Base-by-base conservation (phyloP, 495 filamentous ascomycete species). In the Immersiella caudata region DNA sequence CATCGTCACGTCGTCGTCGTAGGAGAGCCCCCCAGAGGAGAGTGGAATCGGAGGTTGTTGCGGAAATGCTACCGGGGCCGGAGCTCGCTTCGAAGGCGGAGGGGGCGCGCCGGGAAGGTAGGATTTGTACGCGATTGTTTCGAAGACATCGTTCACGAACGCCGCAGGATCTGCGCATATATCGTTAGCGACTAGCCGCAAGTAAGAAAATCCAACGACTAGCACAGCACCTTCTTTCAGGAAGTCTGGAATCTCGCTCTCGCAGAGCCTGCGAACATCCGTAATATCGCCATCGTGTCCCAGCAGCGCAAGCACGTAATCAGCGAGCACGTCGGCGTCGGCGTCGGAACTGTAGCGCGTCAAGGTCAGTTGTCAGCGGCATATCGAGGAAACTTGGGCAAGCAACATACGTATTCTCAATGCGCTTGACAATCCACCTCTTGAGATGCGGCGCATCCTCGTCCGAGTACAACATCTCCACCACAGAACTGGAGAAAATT, bases 261-360 rank as follows among this genome's bases (percentile, higher is more conserved):
- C 85, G 65, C 90, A 94, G 21, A 89, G 86, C 72, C 86, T 83
- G 73, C 89, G 87, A 40, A 96, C 89, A 60, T 89, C 84, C 5
- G 90, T 85, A n/a, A 87, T 85, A 22, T 88, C 84, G 67, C 91
- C 91, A 71, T 97, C 93, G 62, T 92, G 88, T 64, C 87, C 87
- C 35, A 97, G 82, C 11, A 99, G 87, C n/a, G 94, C 94, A 33
- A 97, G 81, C 0, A 99, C 92, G 74, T 97, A 99, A 74, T 99
- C 95, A 33, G 93, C 94, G 18, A 99, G 89, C 3, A 99, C 93
- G 72, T 97, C 93, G 29, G 93, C 89, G 76, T 99, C 95, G 57
- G 94, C 95, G 77, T 97, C 95, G 16, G 93, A 96, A 64, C 93
- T 97, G 67, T 9, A 71, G 20, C 27, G n/a, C 56, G 27, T 29